Evolutionary conservation across 345 rosid genomes (phyloP).

Genomic region (Kandelia obovata): DNA sequence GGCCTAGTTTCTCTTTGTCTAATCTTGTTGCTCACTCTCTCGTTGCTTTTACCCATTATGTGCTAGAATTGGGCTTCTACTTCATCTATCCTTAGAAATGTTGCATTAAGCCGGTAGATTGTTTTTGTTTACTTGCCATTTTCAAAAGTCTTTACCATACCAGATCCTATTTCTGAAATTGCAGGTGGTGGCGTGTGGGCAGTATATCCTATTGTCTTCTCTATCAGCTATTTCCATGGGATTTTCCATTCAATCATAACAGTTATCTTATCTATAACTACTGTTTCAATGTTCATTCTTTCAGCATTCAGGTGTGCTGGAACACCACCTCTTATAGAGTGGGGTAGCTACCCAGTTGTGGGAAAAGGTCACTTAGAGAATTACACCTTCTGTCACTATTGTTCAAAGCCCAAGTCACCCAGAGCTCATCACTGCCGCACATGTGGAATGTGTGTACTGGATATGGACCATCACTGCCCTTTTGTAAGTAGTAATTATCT

Average conservation of each 20-base stretch:
- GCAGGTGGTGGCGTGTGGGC: slow-evolving; percentile 97
- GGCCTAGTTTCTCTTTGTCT: too few species aligned
- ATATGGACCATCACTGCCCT: slow-evolving; percentile 99
- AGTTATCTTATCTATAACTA: slow-evolving; percentile 42
- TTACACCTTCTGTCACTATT: slow-evolving; percentile 69
- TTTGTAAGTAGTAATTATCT: slow-evolving; percentile 52
- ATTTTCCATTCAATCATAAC: slow-evolving; percentile 48
- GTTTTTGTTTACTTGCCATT: background rate
- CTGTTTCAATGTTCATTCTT: slow-evolving; percentile 57
- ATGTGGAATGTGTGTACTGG: slow-evolving; percentile 78
- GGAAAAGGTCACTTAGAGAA: slow-evolving; percentile 69
- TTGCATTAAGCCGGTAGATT: background rate
- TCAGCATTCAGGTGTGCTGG: slow-evolving; percentile 80
- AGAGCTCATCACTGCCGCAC: slow-evolving; percentile 91
- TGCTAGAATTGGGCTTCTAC: background rate
- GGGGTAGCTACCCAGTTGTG: slow-evolving; percentile 87
- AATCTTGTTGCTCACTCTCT: too few species aligned
- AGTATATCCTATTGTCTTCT: slow-evolving; percentile 66
- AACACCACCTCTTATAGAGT: slow-evolving; percentile 46
- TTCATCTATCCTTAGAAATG: background rate
- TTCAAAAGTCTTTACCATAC: slow-evolving; percentile 2
- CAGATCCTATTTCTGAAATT: slow-evolving; percentile 23
- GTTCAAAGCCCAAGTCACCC: slow-evolving; percentile 83
- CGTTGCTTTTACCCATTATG: background rate
- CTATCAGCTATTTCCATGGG: slow-evolving; percentile 52